Conservation (phyloP, 2,329 filamentous ascomycete species). For the Metarhizium humberi region DNA sequence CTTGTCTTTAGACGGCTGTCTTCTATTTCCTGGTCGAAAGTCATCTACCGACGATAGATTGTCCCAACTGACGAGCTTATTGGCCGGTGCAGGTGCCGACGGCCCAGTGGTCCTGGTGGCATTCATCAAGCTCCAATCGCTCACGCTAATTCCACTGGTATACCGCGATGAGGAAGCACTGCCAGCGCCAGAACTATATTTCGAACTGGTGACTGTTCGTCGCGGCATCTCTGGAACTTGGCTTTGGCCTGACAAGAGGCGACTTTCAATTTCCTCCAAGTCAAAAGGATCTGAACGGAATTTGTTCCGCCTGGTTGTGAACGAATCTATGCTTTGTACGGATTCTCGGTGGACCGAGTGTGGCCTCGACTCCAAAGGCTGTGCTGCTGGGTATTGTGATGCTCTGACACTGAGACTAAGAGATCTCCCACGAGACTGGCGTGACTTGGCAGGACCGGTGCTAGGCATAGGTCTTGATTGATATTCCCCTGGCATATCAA, state of each 20-base stretch:
- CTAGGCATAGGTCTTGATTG: conserved; percentile 3
- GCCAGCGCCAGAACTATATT: conserved; percentile 36
- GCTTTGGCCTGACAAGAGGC: conserved; percentile 9
- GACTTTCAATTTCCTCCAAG: conserved; percentile 43
- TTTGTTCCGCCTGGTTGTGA: conserved; percentile 40
- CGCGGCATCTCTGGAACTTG: conserved; percentile 13
- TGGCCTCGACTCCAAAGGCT: conserved; percentile 24
- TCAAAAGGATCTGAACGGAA: conserved; percentile 58
- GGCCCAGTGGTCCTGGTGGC: not conserved
- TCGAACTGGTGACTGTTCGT: conserved; percentile 22
- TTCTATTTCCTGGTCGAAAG: not conserved
- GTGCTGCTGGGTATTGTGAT: conserved; percentile 17
- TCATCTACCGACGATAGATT: not conserved
- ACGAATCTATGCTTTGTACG: conserved; percentile 29
- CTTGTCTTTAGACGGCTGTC: not conserved
- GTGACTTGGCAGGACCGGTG: conserved; percentile 27
- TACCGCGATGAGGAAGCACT: conserved; percentile 34
- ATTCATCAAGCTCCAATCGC: conserved; percentile 22
- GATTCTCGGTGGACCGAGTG: conserved; percentile 28
- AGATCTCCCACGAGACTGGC: conserved; percentile 39
- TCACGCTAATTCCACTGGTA: conserved; percentile 42
- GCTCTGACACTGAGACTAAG: conserved; percentile 19
- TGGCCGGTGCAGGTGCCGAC: not conserved
- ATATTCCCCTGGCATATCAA: not conserved
- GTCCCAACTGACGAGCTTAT: not conserved